Conservation (phyloP, 148 eudicot species). For the Amaranthus cruentus region DNA sequence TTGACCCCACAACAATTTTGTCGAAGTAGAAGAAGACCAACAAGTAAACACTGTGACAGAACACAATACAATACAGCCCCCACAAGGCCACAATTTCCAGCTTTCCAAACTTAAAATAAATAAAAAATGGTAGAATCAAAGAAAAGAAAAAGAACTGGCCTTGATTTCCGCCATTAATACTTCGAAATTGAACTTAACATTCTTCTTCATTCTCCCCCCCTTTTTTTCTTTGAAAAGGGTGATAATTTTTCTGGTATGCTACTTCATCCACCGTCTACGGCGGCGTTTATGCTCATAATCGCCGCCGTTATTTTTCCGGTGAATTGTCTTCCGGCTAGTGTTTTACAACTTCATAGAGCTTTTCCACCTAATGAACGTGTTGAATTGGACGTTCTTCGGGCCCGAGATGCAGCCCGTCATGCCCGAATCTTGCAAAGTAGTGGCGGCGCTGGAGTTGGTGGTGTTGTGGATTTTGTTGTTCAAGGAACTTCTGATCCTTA, state of each 20-base stretch:
- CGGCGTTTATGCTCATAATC: constrained; percentile 22
- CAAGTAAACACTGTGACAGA: not conserved
- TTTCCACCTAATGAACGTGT: constrained; percentile 58
- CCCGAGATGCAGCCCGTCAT: constrained; percentile 65
- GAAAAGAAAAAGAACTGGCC: constrained; percentile 17
- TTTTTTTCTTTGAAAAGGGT: too few relatives aligned
- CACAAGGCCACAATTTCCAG: not conserved
- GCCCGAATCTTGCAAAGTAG: constrained; percentile 50
- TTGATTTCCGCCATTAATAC: constrained; percentile 35
- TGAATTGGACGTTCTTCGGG: constrained; percentile 48
- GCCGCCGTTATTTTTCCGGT: constrained; percentile 23
- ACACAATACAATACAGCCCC: constrained; percentile 4
- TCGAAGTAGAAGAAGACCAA: not conserved
- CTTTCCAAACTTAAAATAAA: not conserved
- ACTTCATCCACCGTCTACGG: constrained; percentile 23
- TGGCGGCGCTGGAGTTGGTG: constrained; percentile 29
- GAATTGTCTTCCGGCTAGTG: constrained; percentile 34
- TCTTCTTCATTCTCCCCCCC: too few relatives aligned
- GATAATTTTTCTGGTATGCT: constrained; percentile 18
- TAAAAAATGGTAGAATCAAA: not conserved
- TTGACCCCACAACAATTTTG: constrained; percentile 22
- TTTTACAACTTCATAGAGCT: constrained; percentile 53
- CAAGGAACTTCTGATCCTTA: constrained; percentile 76
- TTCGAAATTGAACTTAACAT: constrained; percentile 4
- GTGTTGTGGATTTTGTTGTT: constrained; percentile 71